Percentiles rank a stretch among this genome's conserved stretches.
Evolutionary conservation across 768 basidiomycete genomes (phyloP).

Genomic region (Sutorius australiensis): DNA sequence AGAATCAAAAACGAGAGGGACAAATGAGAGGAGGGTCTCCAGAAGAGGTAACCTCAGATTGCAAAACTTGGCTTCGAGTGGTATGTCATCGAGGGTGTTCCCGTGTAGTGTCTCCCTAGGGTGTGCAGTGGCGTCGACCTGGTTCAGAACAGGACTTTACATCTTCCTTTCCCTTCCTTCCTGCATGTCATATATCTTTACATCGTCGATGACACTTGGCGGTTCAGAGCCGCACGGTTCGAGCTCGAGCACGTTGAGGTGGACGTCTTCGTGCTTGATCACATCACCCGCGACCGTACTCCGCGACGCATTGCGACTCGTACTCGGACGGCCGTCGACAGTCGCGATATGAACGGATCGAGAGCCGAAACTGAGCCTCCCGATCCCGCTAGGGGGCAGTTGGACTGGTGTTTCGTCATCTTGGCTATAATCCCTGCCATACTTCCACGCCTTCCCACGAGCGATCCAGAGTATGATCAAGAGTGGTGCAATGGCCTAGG

Average conservation of each 20-base stretch:
- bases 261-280: neutral
- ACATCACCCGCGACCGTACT: conserved; percentile 6
- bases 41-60: neutral
- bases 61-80: neutral
- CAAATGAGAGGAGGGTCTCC: conserved; percentile 1
- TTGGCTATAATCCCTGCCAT: neutral
- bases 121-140: neutral
- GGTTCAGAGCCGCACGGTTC: conserved; percentile 4
- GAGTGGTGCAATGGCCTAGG: conserved; percentile 24
- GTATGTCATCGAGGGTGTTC: neutral
- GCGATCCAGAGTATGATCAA: conserved; percentile 25
- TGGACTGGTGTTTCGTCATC: neutral
- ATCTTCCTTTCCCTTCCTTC: neutral
- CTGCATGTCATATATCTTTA: neutral
- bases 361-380: conserved; percentile 8
- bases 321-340: neutral
- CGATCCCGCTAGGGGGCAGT: neutral
- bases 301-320: conserved; percentile 8
- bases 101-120: neutral
- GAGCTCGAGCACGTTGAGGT: conserved; percentile 11
- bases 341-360: neutral
- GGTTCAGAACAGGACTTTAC: neutral
- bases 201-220: conserved; percentile 1
- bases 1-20: neutral
- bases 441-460: conserved; percentile 20